phyloP scores from a whole-genome alignment of 2,329 filamentous ascomycete genomes.

The Beauveria varroae region DNA sequence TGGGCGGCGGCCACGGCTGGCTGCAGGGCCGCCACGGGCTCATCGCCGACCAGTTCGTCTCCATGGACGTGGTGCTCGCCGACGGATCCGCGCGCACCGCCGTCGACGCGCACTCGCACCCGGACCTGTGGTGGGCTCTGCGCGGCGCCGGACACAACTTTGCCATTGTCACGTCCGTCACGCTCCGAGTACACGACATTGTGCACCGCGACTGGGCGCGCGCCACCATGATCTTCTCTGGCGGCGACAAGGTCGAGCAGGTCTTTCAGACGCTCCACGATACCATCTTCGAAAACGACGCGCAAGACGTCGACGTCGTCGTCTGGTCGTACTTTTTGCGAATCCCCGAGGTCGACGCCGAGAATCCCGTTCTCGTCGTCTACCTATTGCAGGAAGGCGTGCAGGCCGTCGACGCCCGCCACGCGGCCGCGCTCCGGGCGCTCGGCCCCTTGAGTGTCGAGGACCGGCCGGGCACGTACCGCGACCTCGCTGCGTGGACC shows the following conservation, averaged over 20 bases:
- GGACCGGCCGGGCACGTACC: slow-evolving; percentile 32
- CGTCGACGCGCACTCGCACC: slow-evolving; percentile 35
- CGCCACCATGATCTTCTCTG: slow-evolving; percentile 37
- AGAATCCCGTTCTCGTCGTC: slow-evolving; percentile 33
- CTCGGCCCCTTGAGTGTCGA: slow-evolving; percentile 29
- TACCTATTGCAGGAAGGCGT: slow-evolving; percentile 37
- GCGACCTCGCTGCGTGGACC: slow-evolving; percentile 36
- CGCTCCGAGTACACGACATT: slow-evolving; percentile 40
- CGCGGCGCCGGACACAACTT: slow-evolving; percentile 53
- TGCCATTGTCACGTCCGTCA: slow-evolving; percentile 46
- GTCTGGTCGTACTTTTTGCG: slow-evolving; percentile 44
- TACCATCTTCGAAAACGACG: slow-evolving; percentile 33
- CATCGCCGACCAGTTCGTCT: slow-evolving; percentile 44
- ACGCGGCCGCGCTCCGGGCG: slow-evolving; percentile 35
- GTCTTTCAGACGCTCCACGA: slow-evolving; percentile 41
- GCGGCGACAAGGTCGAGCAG: slow-evolving; percentile 40
- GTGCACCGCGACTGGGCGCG: slow-evolving; percentile 32
- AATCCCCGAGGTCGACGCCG: slow-evolving; percentile 31
- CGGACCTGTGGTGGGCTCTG: slow-evolving; percentile 52
- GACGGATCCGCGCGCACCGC: slow-evolving; percentile 34
- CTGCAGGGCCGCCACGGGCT: slow-evolving; percentile 47
- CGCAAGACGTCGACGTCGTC: slow-evolving; percentile 35
- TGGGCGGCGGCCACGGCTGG: slow-evolving; percentile 52
- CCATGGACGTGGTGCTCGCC: slow-evolving; percentile 43
- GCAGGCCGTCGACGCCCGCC: slow-evolving; percentile 27